phyloP scores from a whole-genome alignment of 495 filamentous ascomycete genomes.

The Penicillium soppii region DNA sequence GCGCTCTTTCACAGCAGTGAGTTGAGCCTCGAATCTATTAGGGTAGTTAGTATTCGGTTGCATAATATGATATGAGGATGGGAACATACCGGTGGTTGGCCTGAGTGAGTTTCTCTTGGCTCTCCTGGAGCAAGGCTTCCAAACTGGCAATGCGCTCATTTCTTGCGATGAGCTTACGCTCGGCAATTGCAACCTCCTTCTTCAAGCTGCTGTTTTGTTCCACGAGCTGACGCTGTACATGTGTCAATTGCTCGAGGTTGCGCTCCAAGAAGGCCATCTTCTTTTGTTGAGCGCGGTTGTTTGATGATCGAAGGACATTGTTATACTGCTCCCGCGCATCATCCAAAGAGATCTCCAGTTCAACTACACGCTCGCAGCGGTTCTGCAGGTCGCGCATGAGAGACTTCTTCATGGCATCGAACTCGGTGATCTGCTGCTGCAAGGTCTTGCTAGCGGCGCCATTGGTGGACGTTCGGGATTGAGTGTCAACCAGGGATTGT shows the following conservation, averaged over 20 bases:
- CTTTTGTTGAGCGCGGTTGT: constrained; percentile 98
- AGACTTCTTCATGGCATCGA: constrained; percentile 99
- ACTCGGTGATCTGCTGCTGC: constrained; percentile 96
- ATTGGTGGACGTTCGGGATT: constrained; percentile 63
- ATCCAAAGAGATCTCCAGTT: constrained; percentile 94
- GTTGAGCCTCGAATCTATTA: constrained; percentile 88
- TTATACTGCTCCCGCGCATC: constrained; percentile 98
- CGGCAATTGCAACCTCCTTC: constrained; percentile 98
- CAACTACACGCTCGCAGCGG: constrained; percentile 94
- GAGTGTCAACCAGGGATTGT: constrained; percentile 68
- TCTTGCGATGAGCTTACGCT: constrained; percentile 91
- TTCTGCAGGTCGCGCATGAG: constrained; percentile 98
- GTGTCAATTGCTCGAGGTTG: constrained; percentile 95
- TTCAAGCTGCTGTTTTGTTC: constrained; percentile 95
- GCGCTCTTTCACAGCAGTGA: constrained; percentile 95
- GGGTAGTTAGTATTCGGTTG: constrained; percentile 8
- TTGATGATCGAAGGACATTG: constrained; percentile 90
- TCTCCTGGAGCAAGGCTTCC: constrained; percentile 89
- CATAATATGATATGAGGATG: neutral
- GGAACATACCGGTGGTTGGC: constrained; percentile 86
- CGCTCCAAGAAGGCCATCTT: constrained; percentile 99
- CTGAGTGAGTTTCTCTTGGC: constrained; percentile 93
- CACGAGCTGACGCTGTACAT: constrained; percentile 94
- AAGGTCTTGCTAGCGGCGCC: constrained; percentile 86
- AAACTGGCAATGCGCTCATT: constrained; percentile 95